Evolutionary conservation across 805 yeast genomes (phyloP), one percentile per base, ranked within the genome.

Genomic region (Nakazawaea pomicola): DNA sequence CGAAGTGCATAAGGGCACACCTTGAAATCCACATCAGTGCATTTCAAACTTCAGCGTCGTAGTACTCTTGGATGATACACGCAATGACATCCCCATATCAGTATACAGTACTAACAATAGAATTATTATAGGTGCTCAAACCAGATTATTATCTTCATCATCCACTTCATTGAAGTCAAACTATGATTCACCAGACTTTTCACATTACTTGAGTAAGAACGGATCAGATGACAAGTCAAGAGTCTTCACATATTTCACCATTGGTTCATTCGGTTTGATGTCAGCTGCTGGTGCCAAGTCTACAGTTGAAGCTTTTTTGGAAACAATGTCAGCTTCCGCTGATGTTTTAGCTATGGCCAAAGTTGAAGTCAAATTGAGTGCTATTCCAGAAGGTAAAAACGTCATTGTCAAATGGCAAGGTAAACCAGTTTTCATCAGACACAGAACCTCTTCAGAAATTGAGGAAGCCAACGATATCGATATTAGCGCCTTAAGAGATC

Each of bases 361-460:
- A 74, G 96, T 91, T 57, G 99, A 93, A 75, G 96, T 93, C 54
- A 90, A 86, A 64, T 80, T 93, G 58, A 79, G 83, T 44, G 84
- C 87, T 49, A 88, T 93, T 51, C 99, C 99, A 58, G 88, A 83
- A 65, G 98, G 98, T 69, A 91, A 91, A 76, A 93, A 93, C 69
- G 95, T 93, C 51, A 87, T 93, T 60, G 95, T 93, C 55, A 93
- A 93, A 72, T 93, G 99, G 99, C 96, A 95, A 72, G 99, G 99
- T 72, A 93, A 93, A 76, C 99, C 99, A 52, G 96, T 93, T 52
- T 93, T 93, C 72, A 89, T 93, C 67, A 91, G 99, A 78, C 99
- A 93, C 79, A 85, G 99, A 80, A 90, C 99, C 34, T 68, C 77
- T 34, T 78, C 74, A 47, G 99, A 93, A 75, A 90, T 93, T 54